Base-by-base conservation (phyloP, 2,329 filamentous ascomycete genomes). In the Hypoxylon rubiginosum region DNA sequence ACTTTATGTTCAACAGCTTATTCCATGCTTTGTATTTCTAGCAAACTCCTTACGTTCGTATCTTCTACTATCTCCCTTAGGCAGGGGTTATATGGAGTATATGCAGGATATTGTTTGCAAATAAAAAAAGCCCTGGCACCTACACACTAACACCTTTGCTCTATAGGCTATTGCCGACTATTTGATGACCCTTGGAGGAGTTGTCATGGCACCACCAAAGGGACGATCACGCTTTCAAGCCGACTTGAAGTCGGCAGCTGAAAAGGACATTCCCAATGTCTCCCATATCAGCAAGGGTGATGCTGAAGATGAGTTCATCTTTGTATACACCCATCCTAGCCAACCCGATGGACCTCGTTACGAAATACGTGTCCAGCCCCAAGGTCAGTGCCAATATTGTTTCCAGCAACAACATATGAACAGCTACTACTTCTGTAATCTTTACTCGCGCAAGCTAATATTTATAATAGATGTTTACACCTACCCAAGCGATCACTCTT, bases 241-340 rank as follows among this genome's bases (percentile, higher is more conserved):
- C 39, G 76, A 77, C 52, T 59, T 76, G 15, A 57, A 64, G 30
- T 64, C 54, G 21, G 73, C 70, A 21, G 26, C 58, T 4, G 58
- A 71, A 4, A 65, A 66, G 26, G 32, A 24, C 21, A 61, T 72
- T 13, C 36, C 64, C 1, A 57, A 73, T 19, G 62, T 96, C 51
- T 79, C 79, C 51, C 75, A 82, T 34, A 79, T 97, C 24, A 79
- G 80, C 34, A 80, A 82, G 36, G 91, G 91, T 15, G 88, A 90
- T 4, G 90, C 91, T 32, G 91, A 95, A 76, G 92, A 91, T 54
- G 88, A 92, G 61, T 83, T 97, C 61, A 84, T 84, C 13, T 91
- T 95, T 75, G 82, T 78, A 4, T 92, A 82, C 65, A 67, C 58
- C 9, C 75, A 80, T 57, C 49, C 73, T 2, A 46, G 53, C 7